Base-by-base conservation (phyloP, 306 rosid genomes). In the Quercus variabilis region DNA sequence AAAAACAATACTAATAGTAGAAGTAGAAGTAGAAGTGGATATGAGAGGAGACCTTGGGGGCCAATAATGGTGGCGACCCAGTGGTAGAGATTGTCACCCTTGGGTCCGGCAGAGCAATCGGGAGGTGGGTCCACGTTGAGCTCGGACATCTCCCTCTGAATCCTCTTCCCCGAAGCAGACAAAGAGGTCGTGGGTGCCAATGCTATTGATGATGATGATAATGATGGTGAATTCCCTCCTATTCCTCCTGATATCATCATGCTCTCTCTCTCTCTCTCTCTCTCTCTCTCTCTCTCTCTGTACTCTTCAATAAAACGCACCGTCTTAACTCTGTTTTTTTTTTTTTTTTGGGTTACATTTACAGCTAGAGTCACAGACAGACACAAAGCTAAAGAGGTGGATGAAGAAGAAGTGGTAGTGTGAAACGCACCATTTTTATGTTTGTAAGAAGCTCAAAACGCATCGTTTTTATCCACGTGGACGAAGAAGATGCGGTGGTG, bases 21-120 rank as follows among this genome's bases (percentile, higher is more conserved):
- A 2, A 20, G n/a, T 43, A 33, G 26, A 1, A 3, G 51, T 9
- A 58, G 19, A 57, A 43, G 19, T 1, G 54, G 20, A 49, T 63
- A 49, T 63, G 26, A 18, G 21, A 19, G 14, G 15, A 60, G 10
- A 91, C 98, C 97, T 68, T 92, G 75, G 74, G 97, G 86, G 2
- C 99, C 99, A 14, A 91, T 83, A 54, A 94, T 76, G 59, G 97
- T 89, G n/a, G 97, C 98, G 55, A 94, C 84, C 97, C 98, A 94
- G 71, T 94, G 92, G 76, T 92, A 94, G 76, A 94, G 93, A 76
- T 94, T 94, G 83, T 94, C 98, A 18, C 98, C 98, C 84, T 92
- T 94, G 25, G 98, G 97, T 5, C 98, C 97, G 31, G 97, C 98
- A 31, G 93, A 91, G 85, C 91, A 94, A 51, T 88, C 80, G 8